Conservation (phyloP, 495 filamentous ascomycete species). For the Podospora bellae-mahoneyi region DNA sequence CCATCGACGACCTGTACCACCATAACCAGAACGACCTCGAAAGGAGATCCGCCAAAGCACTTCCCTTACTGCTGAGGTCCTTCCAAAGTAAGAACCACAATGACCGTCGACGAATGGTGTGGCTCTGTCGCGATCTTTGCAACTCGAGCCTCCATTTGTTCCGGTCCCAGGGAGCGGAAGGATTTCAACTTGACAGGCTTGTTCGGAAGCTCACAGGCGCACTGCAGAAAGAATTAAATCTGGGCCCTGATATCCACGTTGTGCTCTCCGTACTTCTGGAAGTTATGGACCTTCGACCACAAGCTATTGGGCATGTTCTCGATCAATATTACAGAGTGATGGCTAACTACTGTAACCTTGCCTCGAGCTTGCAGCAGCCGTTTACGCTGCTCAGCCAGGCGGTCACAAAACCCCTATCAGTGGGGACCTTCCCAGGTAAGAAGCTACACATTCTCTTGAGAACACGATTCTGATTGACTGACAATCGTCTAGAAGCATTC, state of each 20-base stretch:
- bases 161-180: constrained; percentile 15
- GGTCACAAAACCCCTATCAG: background rate
- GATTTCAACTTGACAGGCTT: constrained; percentile 33
- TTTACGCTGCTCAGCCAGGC: background rate
- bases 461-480: background rate
- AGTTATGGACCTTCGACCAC: background rate
- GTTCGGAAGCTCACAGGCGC: constrained; percentile 34
- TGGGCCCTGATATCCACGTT: background rate
- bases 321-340: constrained; percentile 3
- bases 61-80: constrained; percentile 36
- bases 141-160: constrained; percentile 32
- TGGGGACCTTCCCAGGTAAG: background rate
- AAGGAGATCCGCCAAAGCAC: constrained; percentile 31
- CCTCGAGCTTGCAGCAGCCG: background rate
- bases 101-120: constrained; percentile 37
- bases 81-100: constrained; percentile 30
- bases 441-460: background rate
- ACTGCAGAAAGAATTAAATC: constrained; percentile 26
- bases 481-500: constrained; percentile 14
- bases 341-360: background rate
- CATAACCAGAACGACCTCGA: constrained; percentile 8
- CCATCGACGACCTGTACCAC: constrained; percentile 61
- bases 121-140: constrained; percentile 39
- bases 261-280: constrained; percentile 16
- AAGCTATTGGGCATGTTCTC: background rate